Base-by-base conservation (phyloP, 768 basidiomycete genomes). In the Zangia roseola region DNA sequence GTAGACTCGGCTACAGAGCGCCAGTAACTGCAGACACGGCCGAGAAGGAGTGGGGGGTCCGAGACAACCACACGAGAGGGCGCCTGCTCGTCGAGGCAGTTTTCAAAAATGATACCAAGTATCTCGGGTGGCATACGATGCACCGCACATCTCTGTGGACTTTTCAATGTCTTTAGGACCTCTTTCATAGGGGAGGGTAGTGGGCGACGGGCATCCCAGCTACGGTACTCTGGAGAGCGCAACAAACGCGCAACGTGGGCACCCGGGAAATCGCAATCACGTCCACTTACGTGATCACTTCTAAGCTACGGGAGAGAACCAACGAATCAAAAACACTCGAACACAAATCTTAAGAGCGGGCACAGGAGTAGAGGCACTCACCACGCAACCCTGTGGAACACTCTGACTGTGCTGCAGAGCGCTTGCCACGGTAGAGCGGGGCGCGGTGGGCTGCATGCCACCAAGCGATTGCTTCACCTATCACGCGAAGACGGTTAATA, bases 51-150 rank as follows among this genome's bases (percentile, higher is more conserved):
- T 2, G 67, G 64, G 4, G 54, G 23, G 26, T 57, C 46, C 3
- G 54, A 48, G 8, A 54, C 23, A 6, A 42, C 30, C 10, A 35
- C 43, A 1, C 31, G 21, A 34, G 50, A 42, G 16, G 46, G 21
- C 14, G 40, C 31, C 2, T 33, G 33, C 24, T 30, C 40, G 30
- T 52, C 44, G 16, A 63, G 40, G 30, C 54, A 65, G 17, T 38
- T 36, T 47, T 65, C 60, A 30, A 64, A 64, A 6, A 64, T 58
- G 21, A 56, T 53, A 14, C 55, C 53, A 2, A 76, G 55, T 78
- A 82, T 67, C 68, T 82, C 58, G 1, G 63, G 63, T 5, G 63
- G 63, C 19, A 65, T 50, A 12, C 56, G 45, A 19, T 54, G 45
- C 6, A 45, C 31, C 14, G 49, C 38, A 40, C 49, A 26, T 12